Percentiles rank a stretch among this genome's conserved stretches.
These are phyloP conservation scores for Blumeria graminis DNA, from an alignment of 2,329 filamentous ascomycete genomes.

Conservation along the genomic window DNA sequence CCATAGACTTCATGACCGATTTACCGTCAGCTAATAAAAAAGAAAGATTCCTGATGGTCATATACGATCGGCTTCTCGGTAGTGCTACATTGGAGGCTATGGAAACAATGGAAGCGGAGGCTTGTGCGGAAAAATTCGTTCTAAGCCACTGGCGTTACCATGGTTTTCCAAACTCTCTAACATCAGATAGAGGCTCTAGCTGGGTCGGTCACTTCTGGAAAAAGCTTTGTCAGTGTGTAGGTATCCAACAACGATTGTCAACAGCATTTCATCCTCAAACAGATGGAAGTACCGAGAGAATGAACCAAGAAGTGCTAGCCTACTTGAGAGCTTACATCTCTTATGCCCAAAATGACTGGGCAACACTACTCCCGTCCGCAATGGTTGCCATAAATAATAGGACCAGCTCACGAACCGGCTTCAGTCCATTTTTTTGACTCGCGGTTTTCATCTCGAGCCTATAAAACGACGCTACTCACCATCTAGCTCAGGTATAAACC, in stretches of 20 bases:
- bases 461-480: too few relatives aligned
- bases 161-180: not conserved
- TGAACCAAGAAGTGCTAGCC: not conserved
- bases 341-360: not conserved
- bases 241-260: not conserved
- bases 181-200: not conserved
- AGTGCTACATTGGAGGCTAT: not conserved
- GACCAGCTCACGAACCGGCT: too few relatives aligned
- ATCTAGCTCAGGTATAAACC: too few relatives aligned
- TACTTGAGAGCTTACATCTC: not conserved
- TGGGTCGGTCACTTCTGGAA: not conserved
- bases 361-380: not conserved
- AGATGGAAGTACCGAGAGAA: not conserved
- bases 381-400: too few relatives aligned
- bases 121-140: not conserved
- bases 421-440: too few relatives aligned
- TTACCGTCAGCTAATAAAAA: too few relatives aligned
- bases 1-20: too few relatives aligned
- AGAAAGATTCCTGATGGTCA: not conserved
- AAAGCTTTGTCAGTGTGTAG: not conserved
- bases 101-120: not conserved
- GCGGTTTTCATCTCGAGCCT: too few relatives aligned
- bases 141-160: not conserved
- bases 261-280: not conserved
- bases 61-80: not conserved